Evolutionary conservation across 768 basidiomycete genomes (phyloP).

Genomic region (Pleurotus tuoliensis): DNA sequence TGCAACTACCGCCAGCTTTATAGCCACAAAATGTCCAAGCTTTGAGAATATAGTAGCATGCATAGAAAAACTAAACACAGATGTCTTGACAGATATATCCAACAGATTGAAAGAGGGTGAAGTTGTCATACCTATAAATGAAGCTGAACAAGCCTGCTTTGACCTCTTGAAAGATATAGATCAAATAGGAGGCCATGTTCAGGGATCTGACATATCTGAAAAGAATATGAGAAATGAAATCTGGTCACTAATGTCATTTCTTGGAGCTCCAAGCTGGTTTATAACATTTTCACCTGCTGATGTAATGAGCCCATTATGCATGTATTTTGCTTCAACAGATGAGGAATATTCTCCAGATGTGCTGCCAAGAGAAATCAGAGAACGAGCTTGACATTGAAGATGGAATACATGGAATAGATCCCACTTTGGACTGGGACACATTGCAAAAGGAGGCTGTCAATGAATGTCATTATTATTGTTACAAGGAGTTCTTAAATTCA

Average conservation of each 20-base stretch:
- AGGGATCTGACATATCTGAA: slow-evolving; percentile 23
- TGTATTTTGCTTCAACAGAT: slow-evolving; percentile 1
- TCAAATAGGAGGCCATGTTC: slow-evolving; percentile 25
- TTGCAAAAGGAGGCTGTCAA: too few species aligned
- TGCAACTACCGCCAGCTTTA: slow-evolving; percentile 21
- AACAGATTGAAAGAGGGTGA: slow-evolving; percentile 19
- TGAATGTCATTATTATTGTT: too few species aligned
- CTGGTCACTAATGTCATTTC: slow-evolving; percentile 5
- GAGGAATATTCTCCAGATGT: not conserved
- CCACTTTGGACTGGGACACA: too few species aligned
- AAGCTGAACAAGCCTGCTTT: slow-evolving; percentile 31
- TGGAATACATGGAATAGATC: too few species aligned
- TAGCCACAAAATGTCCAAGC: slow-evolving; percentile 19
- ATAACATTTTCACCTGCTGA: slow-evolving; percentile 10
- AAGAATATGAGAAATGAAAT: slow-evolving; percentile 14
- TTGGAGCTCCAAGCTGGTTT: slow-evolving; percentile 9
- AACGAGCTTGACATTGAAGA: not conserved
- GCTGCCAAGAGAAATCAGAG: not conserved
- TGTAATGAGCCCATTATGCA: not conserved
- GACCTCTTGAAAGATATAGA: slow-evolving; percentile 30
- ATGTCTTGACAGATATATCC: slow-evolving; percentile 9
- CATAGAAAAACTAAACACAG: not conserved
- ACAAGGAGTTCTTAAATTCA: too few species aligned
- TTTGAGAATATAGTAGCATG: slow-evolving; percentile 20
- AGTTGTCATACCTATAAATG: slow-evolving; percentile 19